phyloP scores from a whole-genome alignment of 2,329 filamentous ascomycete species.

The Chaetomiaceae sp. region DNA sequence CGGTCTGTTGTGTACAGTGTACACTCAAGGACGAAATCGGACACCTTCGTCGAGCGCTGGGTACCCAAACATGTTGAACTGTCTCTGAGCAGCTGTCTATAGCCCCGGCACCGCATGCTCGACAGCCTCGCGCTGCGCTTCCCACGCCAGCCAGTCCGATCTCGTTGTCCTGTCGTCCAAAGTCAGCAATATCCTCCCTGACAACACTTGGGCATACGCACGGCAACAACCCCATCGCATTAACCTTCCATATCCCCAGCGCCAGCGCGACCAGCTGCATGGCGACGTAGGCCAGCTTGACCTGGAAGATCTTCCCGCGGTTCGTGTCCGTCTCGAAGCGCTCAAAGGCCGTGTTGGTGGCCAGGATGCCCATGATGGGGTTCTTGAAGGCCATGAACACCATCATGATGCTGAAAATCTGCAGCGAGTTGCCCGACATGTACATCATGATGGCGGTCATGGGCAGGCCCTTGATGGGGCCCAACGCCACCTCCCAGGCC shows the following conservation, averaged over 20 bases:
- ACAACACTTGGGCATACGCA: slow-evolving; percentile 43
- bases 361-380: slow-evolving; percentile 77
- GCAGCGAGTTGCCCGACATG: slow-evolving; percentile 97
- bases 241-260: slow-evolving; percentile 93
- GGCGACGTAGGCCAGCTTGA: slow-evolving; percentile 81
- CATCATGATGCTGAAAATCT: slow-evolving; percentile 99
- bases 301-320: slow-evolving; percentile 66
- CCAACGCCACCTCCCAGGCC: slow-evolving; percentile 94
- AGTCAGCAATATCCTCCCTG: slow-evolving; percentile 28
- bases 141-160: slow-evolving; percentile 98
- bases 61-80: neutral
- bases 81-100: slow-evolving; percentile 26
- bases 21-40: too few relatives aligned
- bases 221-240: slow-evolving; percentile 92
- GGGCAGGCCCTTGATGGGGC: slow-evolving; percentile 86
- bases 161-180: slow-evolving; percentile 67
- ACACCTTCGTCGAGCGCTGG: too few relatives aligned
- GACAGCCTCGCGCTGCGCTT: slow-evolving; percentile 64
- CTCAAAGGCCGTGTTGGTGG: slow-evolving; percentile 82
- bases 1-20: too few relatives aligned
- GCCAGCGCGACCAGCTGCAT: slow-evolving; percentile 82
- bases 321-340: slow-evolving; percentile 83
- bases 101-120: slow-evolving; percentile 63
- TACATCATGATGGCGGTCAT: slow-evolving; percentile 99
- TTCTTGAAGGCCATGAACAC: slow-evolving; percentile 99